These are phyloP conservation scores for Mucor saturninus DNA, from an alignment of 371 early-diverging fungal species.

Conservation along the genomic window DNA sequence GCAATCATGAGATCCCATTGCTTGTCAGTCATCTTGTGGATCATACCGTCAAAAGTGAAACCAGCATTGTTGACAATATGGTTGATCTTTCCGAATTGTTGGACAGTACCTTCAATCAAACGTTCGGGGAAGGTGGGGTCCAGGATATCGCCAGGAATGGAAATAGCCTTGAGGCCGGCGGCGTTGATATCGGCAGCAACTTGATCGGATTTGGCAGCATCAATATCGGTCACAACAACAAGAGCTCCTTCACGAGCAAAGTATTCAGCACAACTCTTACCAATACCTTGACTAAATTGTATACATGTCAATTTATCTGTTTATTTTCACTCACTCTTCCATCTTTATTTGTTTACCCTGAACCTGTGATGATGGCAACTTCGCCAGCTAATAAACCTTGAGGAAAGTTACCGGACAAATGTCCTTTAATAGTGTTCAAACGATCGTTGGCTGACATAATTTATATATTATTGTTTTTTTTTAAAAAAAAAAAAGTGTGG, in stretches of 20 bases:
- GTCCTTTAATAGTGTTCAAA: conserved; percentile 53
- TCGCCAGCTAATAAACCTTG: conserved; percentile 73
- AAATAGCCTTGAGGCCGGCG: conserved; percentile 63
- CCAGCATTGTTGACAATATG: conserved; percentile 78
- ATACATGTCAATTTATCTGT: neutral
- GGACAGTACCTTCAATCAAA: conserved; percentile 62
- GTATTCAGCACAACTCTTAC: conserved; percentile 72
- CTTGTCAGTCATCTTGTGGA: conserved; percentile 73
- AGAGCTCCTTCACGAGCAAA: conserved; percentile 83
- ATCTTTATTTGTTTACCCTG: conserved; percentile 58
- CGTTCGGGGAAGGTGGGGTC: conserved; percentile 62
- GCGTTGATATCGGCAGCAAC: conserved; percentile 68
- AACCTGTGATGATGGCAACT: conserved; percentile 84
- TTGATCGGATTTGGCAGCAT: conserved; percentile 58
- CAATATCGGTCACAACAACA: conserved; percentile 75
- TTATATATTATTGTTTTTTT: neutral
- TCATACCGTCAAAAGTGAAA: conserved; percentile 72
- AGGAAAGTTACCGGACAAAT: conserved; percentile 56
- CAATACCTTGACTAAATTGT: conserved; percentile 73
- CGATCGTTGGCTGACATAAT: conserved; percentile 56
- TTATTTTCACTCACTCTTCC: neutral
- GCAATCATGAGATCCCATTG: conserved; percentile 72
- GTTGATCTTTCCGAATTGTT: conserved; percentile 71
- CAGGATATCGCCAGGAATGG: conserved; percentile 62
- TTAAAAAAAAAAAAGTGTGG: conserved; percentile 17